These are phyloP conservation scores for Malassezia furfur DNA, from an alignment of 1,284 basidiomycete species.

Conservation along the genomic window DNA sequence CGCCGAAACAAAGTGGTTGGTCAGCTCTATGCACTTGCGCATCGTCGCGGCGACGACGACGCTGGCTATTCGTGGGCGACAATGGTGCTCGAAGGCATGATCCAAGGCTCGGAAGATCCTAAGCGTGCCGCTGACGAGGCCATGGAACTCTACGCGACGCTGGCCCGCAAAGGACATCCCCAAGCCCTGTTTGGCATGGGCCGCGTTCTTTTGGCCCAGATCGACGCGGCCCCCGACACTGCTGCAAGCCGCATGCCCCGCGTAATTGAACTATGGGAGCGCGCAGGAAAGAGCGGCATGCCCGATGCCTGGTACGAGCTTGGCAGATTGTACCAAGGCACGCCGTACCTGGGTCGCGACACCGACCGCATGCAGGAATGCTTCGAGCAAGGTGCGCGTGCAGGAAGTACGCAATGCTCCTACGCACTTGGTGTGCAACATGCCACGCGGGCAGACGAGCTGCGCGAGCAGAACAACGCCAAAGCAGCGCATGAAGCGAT, in stretches of 20 bases:
- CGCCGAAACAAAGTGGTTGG: background rate
- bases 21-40: constrained; percentile 5
- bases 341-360: constrained; percentile 20
- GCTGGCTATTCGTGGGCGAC: constrained; percentile 36
- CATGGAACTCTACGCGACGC: constrained; percentile 22
- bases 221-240: constrained; percentile 16
- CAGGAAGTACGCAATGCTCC: constrained; percentile 14
- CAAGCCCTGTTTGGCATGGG: constrained; percentile 28
- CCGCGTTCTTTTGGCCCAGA: constrained; percentile 24
- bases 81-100: constrained; percentile 31
- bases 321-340: constrained; percentile 21
- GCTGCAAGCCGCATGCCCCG: constrained; percentile 17
- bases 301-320: constrained; percentile 40
- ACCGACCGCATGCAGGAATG: constrained; percentile 15
- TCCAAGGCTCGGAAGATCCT: constrained; percentile 17
- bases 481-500: constrained; percentile 18
- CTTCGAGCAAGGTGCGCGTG: constrained; percentile 26
- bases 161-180: constrained; percentile 28
- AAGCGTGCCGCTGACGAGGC: constrained; percentile 20
- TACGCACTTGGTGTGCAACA: constrained; percentile 13
- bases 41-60: constrained; percentile 23
- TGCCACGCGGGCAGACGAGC: background rate
- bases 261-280: constrained; percentile 23
- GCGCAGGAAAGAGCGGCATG: constrained; percentile 28
- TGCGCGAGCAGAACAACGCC: background rate